Evolutionary conservation across 2,329 filamentous ascomycete genomes (phyloP).

Genomic region (Mycogone perniciosa): DNA sequence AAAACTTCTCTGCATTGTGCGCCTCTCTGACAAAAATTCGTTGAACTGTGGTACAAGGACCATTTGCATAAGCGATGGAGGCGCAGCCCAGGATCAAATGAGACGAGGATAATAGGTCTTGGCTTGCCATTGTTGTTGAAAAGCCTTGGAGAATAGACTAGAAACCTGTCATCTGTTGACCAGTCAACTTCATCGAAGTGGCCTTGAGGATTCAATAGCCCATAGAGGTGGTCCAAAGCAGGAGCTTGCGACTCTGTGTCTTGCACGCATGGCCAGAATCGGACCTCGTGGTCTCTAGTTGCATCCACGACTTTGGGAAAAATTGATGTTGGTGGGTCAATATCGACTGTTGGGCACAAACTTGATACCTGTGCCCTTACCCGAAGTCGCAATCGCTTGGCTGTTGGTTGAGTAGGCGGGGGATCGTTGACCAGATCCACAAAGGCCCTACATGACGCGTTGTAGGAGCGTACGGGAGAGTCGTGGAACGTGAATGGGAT

Average conservation of each 20-base stretch:
- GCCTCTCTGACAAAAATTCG: neutral
- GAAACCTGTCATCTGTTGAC: conserved; percentile 38
- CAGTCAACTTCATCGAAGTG: conserved; percentile 33
- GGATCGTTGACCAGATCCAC: conserved; percentile 54
- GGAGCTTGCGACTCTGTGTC: neutral
- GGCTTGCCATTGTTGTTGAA: conserved; percentile 9
- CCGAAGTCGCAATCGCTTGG: conserved; percentile 38
- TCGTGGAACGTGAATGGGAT: conserved; percentile 45
- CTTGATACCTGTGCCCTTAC: conserved; percentile 16
- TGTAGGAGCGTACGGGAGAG: conserved; percentile 51
- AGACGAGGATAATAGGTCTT: conserved; percentile 21
- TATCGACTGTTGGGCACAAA: neutral
- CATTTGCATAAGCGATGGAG: conserved; percentile 17
- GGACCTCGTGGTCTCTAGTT: conserved; percentile 4
- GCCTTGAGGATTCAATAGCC: conserved; percentile 30
- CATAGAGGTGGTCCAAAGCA: conserved; percentile 21
- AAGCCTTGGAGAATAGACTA: conserved; percentile 36
- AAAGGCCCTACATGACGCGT: conserved; percentile 46
- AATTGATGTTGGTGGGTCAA: neutral
- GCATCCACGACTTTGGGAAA: neutral
- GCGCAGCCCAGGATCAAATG: conserved; percentile 25
- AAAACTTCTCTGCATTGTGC: too few species aligned
- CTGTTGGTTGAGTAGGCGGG: conserved; percentile 21
- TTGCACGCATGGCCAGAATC: conserved; percentile 21
- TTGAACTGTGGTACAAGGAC: neutral